phyloP scores from a whole-genome alignment of 257 asterid species.

The Sherardia arvensis region DNA sequence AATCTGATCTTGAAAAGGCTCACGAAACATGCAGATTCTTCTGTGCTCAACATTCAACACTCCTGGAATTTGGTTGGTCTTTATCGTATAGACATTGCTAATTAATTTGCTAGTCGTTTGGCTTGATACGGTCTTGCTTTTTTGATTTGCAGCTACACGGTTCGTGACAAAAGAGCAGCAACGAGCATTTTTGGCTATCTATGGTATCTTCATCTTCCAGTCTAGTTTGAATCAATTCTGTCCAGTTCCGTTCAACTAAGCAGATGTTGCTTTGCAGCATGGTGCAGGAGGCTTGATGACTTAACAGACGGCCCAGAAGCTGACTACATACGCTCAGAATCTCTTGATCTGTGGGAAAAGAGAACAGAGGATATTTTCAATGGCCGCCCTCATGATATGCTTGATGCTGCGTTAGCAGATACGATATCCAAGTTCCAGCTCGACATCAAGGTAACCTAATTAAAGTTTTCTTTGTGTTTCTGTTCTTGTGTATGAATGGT shows the following conservation, averaged over 20 bases:
- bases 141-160: conserved; percentile 42
- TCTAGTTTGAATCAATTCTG: too few relatives aligned
- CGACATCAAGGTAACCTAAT: conserved; percentile 65
- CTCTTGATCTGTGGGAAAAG: conserved; percentile 72
- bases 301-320: conserved; percentile 76
- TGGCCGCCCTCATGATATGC: conserved; percentile 65
- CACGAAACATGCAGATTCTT: conserved; percentile 55
- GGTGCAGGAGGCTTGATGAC: conserved; percentile 88
- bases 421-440: conserved; percentile 55
- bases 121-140: background rate
- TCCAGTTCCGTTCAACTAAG: too few relatives aligned
- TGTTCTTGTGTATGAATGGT: too few relatives aligned
- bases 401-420: conserved; percentile 70
- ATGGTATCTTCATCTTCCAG: conserved; percentile 26
- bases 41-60: conserved; percentile 75
- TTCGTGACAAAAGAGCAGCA: conserved; percentile 63
- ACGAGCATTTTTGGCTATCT: conserved; percentile 79
- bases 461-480: too few relatives aligned
- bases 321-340: conserved; percentile 29
- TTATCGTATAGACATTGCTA: background rate
- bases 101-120: background rate
- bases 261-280: conserved; percentile 30
- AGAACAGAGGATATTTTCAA: conserved; percentile 56
- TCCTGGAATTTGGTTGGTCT: conserved; percentile 53
- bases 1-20: conserved; percentile 49